Evolutionary conservation across 148 eudicot species (phyloP).

Genomic region (Talinum fruticosum): DNA sequence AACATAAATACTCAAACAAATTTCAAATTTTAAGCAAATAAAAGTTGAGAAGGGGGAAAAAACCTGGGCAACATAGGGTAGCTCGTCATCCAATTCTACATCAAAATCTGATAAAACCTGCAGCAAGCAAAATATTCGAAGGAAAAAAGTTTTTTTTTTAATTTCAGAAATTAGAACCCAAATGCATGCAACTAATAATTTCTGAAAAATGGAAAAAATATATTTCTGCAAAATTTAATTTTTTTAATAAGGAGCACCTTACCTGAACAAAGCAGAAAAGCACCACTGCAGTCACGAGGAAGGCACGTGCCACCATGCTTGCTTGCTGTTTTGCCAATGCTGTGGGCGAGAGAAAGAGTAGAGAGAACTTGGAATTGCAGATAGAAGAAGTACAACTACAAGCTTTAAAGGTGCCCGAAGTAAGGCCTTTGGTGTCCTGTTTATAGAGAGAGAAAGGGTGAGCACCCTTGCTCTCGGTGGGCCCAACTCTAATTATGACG

Average conservation of each 20-base stretch:
- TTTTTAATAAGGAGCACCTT: background rate
- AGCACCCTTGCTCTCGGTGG: background rate
- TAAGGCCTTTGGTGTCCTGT: background rate
- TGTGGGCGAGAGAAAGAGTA: background rate
- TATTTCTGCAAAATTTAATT: background rate
- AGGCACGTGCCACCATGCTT: conserved; percentile 18
- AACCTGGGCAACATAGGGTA: conserved; percentile 17
- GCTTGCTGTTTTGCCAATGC: background rate
- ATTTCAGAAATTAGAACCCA: background rate
- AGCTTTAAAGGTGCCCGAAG: background rate
- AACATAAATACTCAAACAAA: background rate
- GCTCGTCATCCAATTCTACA: conserved; percentile 14
- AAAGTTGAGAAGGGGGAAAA: background rate
- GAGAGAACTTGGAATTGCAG: background rate
- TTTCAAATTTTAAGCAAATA: background rate
- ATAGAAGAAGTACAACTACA: background rate
- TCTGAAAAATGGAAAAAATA: background rate
- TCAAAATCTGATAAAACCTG: conserved; percentile 26
- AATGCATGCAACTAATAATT: background rate
- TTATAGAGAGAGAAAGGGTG: background rate
- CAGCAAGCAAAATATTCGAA: background rate
- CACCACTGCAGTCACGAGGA: conserved; percentile 13
- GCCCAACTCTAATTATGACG: background rate
- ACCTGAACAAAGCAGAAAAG: conserved; percentile 17
- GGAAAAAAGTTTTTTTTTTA: background rate